phyloP scores from a whole-genome alignment of 805 yeast species.

The Pichia phayaonensis region DNA sequence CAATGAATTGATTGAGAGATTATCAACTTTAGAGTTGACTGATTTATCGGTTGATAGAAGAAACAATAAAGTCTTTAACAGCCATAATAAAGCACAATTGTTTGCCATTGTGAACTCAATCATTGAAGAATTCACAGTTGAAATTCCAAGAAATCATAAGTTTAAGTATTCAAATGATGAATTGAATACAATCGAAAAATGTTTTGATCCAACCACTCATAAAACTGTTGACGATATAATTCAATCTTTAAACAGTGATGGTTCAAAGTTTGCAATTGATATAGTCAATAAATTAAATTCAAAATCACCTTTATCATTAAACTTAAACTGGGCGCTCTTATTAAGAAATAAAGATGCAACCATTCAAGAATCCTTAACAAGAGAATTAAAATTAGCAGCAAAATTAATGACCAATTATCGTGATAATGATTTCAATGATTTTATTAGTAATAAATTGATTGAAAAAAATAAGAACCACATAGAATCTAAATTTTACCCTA shows the following conservation, averaged over 20 bases:
- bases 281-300: conserved; percentile 48
- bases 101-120: conserved; percentile 58
- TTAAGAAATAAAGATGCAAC: conserved; percentile 51
- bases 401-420: conserved; percentile 55
- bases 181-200: conserved; percentile 55
- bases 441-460: conserved; percentile 45
- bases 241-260: conserved; percentile 42
- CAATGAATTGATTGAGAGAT: conserved; percentile 52
- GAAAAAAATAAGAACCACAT: conserved; percentile 28
- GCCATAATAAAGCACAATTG: conserved; percentile 28
- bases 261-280: conserved; percentile 56
- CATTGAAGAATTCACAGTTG: conserved; percentile 71
- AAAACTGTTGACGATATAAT: conserved; percentile 48
- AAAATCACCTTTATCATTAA: conserved; percentile 75
- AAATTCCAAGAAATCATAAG: conserved; percentile 53
- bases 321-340: conserved; percentile 62
- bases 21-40: conserved; percentile 46
- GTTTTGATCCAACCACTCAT: conserved; percentile 44
- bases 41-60: conserved; percentile 15
- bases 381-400: conserved; percentile 71
- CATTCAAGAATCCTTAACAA: conserved; percentile 57
- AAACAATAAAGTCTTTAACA: conserved; percentile 13
- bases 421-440: conserved; percentile 40
- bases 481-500: conserved; percentile 22
- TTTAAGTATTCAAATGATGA: conserved; percentile 51